phyloP scores from a whole-genome alignment of 2,329 filamentous ascomycete species.

The Aspergillus vadensis region DNA sequence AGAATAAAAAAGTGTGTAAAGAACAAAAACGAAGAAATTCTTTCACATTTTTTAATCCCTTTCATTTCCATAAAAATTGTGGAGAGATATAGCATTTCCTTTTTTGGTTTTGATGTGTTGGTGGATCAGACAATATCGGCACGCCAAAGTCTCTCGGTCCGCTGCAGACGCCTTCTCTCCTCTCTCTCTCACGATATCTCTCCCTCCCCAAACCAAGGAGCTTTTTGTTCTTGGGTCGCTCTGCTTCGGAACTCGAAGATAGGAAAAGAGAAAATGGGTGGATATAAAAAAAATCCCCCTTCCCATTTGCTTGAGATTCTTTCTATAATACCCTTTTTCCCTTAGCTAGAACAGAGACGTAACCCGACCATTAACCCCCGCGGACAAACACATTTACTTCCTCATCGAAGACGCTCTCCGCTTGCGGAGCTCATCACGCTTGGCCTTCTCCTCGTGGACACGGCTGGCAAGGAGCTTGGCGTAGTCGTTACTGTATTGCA shows the following conservation, averaged over 20 bases:
- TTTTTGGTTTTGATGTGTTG: constrained; percentile 14
- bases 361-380: constrained; percentile 39
- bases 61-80: constrained; percentile 17
- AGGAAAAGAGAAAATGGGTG: constrained; percentile 2
- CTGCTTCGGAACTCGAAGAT: constrained; percentile 5
- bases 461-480: constrained; percentile 94
- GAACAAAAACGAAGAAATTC: constrained; percentile 15
- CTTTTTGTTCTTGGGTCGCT: not conserved
- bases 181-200: constrained; percentile 1
- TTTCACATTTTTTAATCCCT: constrained; percentile 22
- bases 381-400: constrained; percentile 60
- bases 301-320: constrained; percentile 20
- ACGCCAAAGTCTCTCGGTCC: constrained; percentile 15
- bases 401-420: constrained; percentile 95
- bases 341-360: constrained; percentile 38
- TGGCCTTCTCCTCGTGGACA: constrained; percentile 91
- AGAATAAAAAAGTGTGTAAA: constrained; percentile 4
- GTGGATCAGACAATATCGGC: constrained; percentile 16
- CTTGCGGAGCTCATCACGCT: constrained; percentile 94
- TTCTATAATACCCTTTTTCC: constrained; percentile 17
- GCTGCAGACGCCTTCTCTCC: constrained; percentile 7
- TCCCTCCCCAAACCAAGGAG: constrained; percentile 11
- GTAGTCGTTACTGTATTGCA: constrained; percentile 78
- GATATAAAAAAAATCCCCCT: constrained; percentile 11
- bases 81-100: constrained; percentile 24